Evolutionary conservation across 1,284 basidiomycete genomes (phyloP).

Genomic region (Coniophora puteana): DNA sequence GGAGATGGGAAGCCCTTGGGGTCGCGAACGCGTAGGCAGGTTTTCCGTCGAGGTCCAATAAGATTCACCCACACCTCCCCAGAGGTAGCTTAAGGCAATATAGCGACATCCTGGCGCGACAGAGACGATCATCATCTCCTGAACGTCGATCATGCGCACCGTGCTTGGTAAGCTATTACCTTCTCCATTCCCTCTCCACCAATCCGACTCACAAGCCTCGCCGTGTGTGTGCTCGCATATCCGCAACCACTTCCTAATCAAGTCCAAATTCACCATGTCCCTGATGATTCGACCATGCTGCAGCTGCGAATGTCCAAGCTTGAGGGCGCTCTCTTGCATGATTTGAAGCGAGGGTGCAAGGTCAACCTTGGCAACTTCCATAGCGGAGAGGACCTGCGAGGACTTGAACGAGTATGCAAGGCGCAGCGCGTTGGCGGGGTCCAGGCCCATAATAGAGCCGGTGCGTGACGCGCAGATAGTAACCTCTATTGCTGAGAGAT

Average conservation of each 20-base stretch:
- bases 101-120: constrained; percentile 10
- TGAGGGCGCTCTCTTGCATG: constrained; percentile 15
- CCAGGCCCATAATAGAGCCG: too few species aligned
- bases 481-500: constrained; percentile 6
- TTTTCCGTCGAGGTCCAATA: constrained; percentile 8
- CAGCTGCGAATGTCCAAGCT: constrained; percentile 11
- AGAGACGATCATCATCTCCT: constrained; percentile 9
- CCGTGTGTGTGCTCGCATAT: constrained; percentile 5
- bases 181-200: constrained; percentile 4
- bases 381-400: constrained; percentile 3
- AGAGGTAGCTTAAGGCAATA: constrained; percentile 12
- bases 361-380: constrained; percentile 3
- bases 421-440: constrained; percentile 16
- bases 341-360: constrained; percentile 15
- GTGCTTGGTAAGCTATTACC: constrained; percentile 4
- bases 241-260: constrained; percentile 6
- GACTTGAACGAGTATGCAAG: constrained; percentile 9
- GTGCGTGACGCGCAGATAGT: too few species aligned
- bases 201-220: constrained; percentile 2
- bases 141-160: constrained; percentile 10
- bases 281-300: constrained; percentile 18
- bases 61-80: constrained; percentile 4
- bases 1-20: constrained; percentile 1
- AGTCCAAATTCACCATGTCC: constrained; percentile 8
- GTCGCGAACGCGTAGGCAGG: neutral